A percentile compares a stretch with the other conserved stretches of the same genome.
phyloP scores from a whole-genome alignment of 2,329 filamentous ascomycete species.

The Alternaria longipes region DNA sequence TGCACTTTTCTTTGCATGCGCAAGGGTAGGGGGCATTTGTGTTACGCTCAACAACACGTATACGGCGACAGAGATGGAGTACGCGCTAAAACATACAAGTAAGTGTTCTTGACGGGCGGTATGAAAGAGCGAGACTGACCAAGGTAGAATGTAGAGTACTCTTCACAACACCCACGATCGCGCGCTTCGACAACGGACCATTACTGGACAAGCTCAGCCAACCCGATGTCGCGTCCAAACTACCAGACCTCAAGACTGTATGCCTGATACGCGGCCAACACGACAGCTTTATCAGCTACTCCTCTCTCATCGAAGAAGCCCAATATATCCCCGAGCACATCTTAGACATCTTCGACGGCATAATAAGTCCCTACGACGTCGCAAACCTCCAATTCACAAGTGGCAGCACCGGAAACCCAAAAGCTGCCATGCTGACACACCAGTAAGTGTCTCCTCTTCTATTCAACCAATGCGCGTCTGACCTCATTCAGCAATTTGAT shows the following conservation, averaged over 20 bases:
- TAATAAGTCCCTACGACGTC: constrained; percentile 47
- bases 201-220: constrained; percentile 59
- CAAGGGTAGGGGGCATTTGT: constrained; percentile 60
- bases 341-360: constrained; percentile 47
- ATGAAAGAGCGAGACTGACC: constrained; percentile 4
- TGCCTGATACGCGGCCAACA: constrained; percentile 44
- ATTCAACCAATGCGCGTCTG: background rate
- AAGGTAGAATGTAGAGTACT: constrained; percentile 72
- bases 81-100: constrained; percentile 76
- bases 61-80: constrained; percentile 75
- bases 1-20: constrained; percentile 76
- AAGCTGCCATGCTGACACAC: constrained; percentile 52
- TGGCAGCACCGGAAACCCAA: constrained; percentile 51
- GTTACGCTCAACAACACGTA: constrained; percentile 87
- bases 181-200: constrained; percentile 68
- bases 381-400: constrained; percentile 52
- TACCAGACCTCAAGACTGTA: constrained; percentile 45
- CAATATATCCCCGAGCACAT: constrained; percentile 44
- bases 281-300: constrained; percentile 67
- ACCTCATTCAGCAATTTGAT: constrained; percentile 44
- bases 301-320: constrained; percentile 60
- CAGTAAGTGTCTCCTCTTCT: constrained; percentile 35
- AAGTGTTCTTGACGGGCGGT: constrained; percentile 30
- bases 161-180: constrained; percentile 76
- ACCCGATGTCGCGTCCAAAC: constrained; percentile 21